Evolutionary conservation across 148 eudicot species (phyloP), one percentile per base, ranked within the genome.

Genomic region (Diospyros lotus): DNA sequence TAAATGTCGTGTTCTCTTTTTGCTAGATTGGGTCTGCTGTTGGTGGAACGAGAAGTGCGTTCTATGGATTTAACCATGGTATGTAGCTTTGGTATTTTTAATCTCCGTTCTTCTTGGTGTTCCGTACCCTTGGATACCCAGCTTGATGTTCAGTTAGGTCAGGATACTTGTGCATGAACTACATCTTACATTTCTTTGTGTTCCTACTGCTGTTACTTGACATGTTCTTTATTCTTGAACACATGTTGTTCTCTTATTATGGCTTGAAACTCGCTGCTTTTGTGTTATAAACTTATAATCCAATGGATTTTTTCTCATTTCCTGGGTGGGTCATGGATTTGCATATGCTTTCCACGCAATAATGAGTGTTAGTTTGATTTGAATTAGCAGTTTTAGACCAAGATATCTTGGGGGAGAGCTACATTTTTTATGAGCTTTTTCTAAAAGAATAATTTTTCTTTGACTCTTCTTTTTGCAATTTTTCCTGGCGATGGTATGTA

Each of bases 11-110:
- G 14, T 8, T 77, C 59, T 55, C 50, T 66, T 59, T 11, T 9
- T 70, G 68, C 45, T 78, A 94, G 97, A 94, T 94, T 86, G 98
- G 98, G 61, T 87, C 97, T 73, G 97, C 97, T 40, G 97, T 94
- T 79, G 98, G 98, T 61, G 97, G 98, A 61, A 88, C 90, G 48
- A 67, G 97, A n/a, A 93, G 97, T 67, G 96, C 96, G 56, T 92
- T 94, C 80, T 92, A 94, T 75, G 98, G 91, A 60, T 94, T 87
- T 84, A 92, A 94, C 78, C 85, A 74, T 53, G 96, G 98, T 94
- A 85, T 71, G 78, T 8, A 0, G 28, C 41, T 54, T 50, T 1
- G 42, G 77, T 46, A 56, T 58, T 12, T 58, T 40, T n/a, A 10
- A 66, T 14, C 67, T 50, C 43, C 5, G 8, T 4, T 68, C 17